Evolutionary conservation across 805 yeast genomes (phyloP).

Genomic region (Lachancea waltii): DNA sequence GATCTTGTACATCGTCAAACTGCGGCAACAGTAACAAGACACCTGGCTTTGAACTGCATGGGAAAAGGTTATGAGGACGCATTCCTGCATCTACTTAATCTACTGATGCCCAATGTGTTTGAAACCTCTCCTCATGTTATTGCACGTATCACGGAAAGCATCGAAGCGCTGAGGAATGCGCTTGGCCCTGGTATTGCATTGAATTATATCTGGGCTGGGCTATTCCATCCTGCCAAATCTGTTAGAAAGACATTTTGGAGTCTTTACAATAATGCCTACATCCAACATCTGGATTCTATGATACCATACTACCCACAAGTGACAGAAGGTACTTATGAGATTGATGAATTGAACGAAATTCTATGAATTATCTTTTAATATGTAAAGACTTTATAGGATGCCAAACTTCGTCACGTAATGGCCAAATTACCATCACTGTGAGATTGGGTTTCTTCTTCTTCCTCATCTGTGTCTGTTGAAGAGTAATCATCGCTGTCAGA

Average conservation of each 20-base stretch:
- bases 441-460: not conserved
- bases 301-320: slow-evolving; percentile 72
- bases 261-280: slow-evolving; percentile 67
- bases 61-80: slow-evolving; percentile 77
- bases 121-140: slow-evolving; percentile 97
- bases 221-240: slow-evolving; percentile 87
- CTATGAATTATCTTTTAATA: not conserved
- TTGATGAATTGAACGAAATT: slow-evolving; percentile 3
- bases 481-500: slow-evolving; percentile 8
- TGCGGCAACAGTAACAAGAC: slow-evolving; percentile 80
- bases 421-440: not conserved
- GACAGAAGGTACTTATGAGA: not conserved
- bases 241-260: slow-evolving; percentile 86
- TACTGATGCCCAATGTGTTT: slow-evolving; percentile 79
- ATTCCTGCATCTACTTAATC: slow-evolving; percentile 73
- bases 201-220: slow-evolving; percentile 79
- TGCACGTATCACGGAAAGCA: slow-evolving; percentile 67
- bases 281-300: slow-evolving; percentile 64
- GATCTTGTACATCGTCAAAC: slow-evolving; percentile 94
- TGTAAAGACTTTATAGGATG: not conserved
- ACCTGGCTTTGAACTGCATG: slow-evolving; percentile 69
- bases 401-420: not conserved
- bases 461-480: too few species aligned
- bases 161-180: slow-evolving; percentile 63
- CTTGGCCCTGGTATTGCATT: slow-evolving; percentile 70